These are phyloP conservation scores for Cystobasidiaceae sp. DNA, from an alignment of 1,284 basidiomycete genomes.

Conservation along the genomic window DNA sequence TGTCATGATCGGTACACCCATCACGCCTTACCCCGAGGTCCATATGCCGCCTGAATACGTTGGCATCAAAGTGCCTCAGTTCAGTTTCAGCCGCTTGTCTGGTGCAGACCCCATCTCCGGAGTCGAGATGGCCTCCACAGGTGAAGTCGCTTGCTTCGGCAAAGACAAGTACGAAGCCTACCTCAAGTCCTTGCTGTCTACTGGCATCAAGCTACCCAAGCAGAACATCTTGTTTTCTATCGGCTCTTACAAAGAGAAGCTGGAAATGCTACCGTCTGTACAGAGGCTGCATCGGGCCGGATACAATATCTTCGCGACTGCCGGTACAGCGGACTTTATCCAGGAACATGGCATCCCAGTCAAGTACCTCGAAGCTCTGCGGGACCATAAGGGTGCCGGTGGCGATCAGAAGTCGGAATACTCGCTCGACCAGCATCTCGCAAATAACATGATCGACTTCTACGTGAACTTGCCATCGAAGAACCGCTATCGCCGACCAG, in stretches of 20 bases:
- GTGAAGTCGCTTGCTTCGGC: conserved; percentile 98
- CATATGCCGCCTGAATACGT: conserved; percentile 82
- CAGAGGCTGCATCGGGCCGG: conserved; percentile 91
- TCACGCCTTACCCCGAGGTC: conserved; percentile 83
- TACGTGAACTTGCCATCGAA: conserved; percentile 99
- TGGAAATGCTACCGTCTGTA: conserved; percentile 93
- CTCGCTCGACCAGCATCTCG: conserved; percentile 87
- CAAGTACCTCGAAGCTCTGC: conserved; percentile 82
- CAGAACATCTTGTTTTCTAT: conserved; percentile 93
- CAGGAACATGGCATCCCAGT: conserved; percentile 63
- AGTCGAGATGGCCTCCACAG: conserved; percentile 99
- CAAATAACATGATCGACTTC: conserved; percentile 94
- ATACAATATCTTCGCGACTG: conserved; percentile 94
- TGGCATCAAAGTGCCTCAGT: conserved; percentile 97
- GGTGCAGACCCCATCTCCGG: conserved; percentile 98
- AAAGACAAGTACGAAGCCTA: conserved; percentile 98
- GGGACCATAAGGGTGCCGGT: conserved; percentile 61
- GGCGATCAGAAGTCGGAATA: conserved; percentile 84
- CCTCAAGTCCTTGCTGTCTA: conserved; percentile 92
- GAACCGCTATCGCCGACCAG: conserved; percentile 95
- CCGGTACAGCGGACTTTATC: conserved; percentile 94
- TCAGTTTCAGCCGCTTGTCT: conserved; percentile 90
- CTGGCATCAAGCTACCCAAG: conserved; percentile 88
- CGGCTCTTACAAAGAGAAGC: conserved; percentile 95
- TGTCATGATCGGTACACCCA: conserved; percentile 87